Conservation (phyloP, 805 yeast genomes). For the Peterozyma toletana region DNA sequence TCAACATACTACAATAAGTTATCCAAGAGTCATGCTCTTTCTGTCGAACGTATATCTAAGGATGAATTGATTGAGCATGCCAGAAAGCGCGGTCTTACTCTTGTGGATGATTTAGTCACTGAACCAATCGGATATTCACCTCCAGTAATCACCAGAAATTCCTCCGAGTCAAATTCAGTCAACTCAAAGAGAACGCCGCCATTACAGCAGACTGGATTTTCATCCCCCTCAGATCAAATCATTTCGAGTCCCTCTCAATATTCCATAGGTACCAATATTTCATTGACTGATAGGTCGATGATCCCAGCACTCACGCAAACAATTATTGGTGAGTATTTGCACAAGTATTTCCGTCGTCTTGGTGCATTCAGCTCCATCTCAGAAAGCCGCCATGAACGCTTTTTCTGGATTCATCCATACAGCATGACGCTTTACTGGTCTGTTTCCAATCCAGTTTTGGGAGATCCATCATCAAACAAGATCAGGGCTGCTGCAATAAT, state of each 20-base stretch:
- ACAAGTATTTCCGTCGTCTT: slow-evolving; percentile 74
- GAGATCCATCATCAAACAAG: slow-evolving; percentile 56
- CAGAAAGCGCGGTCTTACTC: slow-evolving; percentile 39
- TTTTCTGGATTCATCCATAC: slow-evolving; percentile 96
- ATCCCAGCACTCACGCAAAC: slow-evolving; percentile 87
- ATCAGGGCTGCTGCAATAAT: slow-evolving; percentile 78
- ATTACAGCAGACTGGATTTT: background rate
- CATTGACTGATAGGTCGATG: slow-evolving; percentile 62
- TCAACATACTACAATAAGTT: slow-evolving; percentile 55
- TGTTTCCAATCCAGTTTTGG: slow-evolving; percentile 65
- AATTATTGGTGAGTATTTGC: slow-evolving; percentile 85
- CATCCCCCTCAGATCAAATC: slow-evolving; percentile 1
- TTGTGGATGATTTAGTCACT: slow-evolving; percentile 11
- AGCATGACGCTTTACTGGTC: slow-evolving; percentile 90
- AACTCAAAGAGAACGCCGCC: background rate
- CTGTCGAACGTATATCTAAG: slow-evolving; percentile 36
- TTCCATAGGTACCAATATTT: slow-evolving; percentile 54
- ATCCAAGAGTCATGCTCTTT: slow-evolving; percentile 32
- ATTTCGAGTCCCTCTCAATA: slow-evolving; percentile 5
- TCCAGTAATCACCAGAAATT: background rate
- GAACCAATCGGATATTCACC: background rate
- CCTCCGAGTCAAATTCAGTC: background rate
- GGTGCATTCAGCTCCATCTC: slow-evolving; percentile 71
- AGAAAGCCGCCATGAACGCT: slow-evolving; percentile 81
- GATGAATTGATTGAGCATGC: slow-evolving; percentile 39